phyloP scores from a whole-genome alignment of 2,329 filamentous ascomycete species.

The Colletotrichum karsti region DNA sequence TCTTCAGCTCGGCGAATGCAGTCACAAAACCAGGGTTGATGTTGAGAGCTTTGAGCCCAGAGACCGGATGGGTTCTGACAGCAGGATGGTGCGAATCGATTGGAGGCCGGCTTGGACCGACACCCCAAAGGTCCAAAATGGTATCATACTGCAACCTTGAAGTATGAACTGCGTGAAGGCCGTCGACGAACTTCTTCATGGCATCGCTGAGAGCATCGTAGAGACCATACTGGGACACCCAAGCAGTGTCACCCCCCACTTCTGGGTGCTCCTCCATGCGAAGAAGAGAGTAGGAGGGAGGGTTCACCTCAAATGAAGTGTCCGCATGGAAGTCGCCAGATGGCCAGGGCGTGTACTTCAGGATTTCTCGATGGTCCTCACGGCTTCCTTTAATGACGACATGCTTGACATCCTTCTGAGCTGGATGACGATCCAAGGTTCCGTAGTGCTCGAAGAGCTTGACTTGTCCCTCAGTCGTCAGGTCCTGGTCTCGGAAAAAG shows the following conservation, averaged over 20 bases:
- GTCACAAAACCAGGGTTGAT: slow-evolving; percentile 56
- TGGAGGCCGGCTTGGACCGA: slow-evolving; percentile 50
- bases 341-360: slow-evolving; percentile 57
- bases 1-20: slow-evolving; percentile 58
- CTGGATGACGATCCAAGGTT: slow-evolving; percentile 54
- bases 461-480: slow-evolving; percentile 52
- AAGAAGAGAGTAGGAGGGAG: slow-evolving; percentile 58
- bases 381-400: slow-evolving; percentile 53
- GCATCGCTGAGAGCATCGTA: slow-evolving; percentile 54
- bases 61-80: slow-evolving; percentile 57
- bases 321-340: slow-evolving; percentile 57
- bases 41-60: slow-evolving; percentile 54
- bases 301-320: slow-evolving; percentile 60
- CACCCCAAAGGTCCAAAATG: slow-evolving; percentile 52
- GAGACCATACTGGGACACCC: slow-evolving; percentile 55
- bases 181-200: slow-evolving; percentile 50
- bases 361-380: slow-evolving; percentile 52
- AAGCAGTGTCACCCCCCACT: slow-evolving; percentile 56
- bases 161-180: slow-evolving; percentile 54
- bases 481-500: slow-evolving; percentile 57
- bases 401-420: slow-evolving; percentile 52
- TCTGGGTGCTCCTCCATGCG: slow-evolving; percentile 58
- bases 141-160: slow-evolving; percentile 56
- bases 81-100: slow-evolving; percentile 58
- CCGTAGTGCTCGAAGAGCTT: slow-evolving; percentile 57